Conservation (phyloP, 2,329 filamentous ascomycete species). For the Chaetomium sp. region DNA sequence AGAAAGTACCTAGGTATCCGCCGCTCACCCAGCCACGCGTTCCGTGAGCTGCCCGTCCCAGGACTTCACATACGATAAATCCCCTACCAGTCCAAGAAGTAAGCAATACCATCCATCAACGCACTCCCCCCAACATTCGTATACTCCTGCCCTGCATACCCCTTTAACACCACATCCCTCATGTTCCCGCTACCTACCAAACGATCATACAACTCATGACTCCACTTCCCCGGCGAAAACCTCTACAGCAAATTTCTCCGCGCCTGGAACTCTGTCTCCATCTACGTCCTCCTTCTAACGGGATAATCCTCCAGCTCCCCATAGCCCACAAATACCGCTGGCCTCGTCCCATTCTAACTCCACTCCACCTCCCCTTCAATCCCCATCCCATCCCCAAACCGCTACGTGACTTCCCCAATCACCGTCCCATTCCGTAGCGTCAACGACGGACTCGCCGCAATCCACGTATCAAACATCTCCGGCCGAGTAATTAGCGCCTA, state of each 20-base stretch:
- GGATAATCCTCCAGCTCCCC: constrained; percentile 25
- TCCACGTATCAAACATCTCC: constrained; percentile 36
- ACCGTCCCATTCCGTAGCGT: constrained; percentile 32
- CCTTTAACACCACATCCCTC: constrained; percentile 34
- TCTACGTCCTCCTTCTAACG: constrained; percentile 30
- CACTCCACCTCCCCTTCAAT: neutral
- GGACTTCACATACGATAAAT: neutral
- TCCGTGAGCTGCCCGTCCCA: too few relatives aligned
- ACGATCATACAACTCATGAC: constrained; percentile 30
- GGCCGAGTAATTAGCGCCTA: constrained; percentile 33
- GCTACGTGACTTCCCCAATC: constrained; percentile 26
- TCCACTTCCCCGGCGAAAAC: constrained; percentile 28
- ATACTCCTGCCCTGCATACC: constrained; percentile 35
- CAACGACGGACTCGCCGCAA: constrained; percentile 34
- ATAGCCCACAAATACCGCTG: neutral
- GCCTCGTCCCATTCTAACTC: neutral
- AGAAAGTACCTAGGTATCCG: too few relatives aligned
- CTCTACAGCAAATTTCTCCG: constrained; percentile 26
- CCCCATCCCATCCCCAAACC: constrained; percentile 23
- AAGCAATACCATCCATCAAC: constrained; percentile 34
- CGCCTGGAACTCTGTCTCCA: constrained; percentile 29
- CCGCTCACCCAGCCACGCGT: too few relatives aligned
- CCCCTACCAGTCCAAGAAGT: constrained; percentile 34
- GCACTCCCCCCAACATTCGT: constrained; percentile 31
- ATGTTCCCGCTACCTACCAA: constrained; percentile 28